phyloP scores from a whole-genome alignment of 2,329 filamentous ascomycete genomes.

The Didymella segeticola region DNA sequence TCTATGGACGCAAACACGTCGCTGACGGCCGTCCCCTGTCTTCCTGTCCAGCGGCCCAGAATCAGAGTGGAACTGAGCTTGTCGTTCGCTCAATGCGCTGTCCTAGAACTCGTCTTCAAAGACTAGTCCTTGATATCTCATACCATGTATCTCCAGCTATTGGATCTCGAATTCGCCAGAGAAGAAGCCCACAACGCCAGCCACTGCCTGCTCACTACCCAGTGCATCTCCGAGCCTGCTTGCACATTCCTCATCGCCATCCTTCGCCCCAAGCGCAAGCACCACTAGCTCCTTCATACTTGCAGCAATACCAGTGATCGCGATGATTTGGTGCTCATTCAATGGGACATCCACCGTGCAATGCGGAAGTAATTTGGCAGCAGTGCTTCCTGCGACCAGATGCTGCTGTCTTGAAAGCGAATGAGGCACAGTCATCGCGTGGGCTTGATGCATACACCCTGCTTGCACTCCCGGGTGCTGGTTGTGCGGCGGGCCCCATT shows the following conservation, averaged over 20 bases:
- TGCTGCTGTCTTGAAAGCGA: not conserved
- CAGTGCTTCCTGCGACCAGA: conserved; percentile 11
- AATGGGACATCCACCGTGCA: conserved; percentile 36
- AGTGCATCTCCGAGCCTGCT: conserved; percentile 30
- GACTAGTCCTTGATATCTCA: no score
- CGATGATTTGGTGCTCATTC: conserved; percentile 34
- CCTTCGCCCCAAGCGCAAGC: conserved; percentile 31
- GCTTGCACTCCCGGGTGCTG: not conserved
- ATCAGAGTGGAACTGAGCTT: not conserved
- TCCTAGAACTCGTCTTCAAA: not conserved
- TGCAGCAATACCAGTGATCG: conserved; percentile 42
- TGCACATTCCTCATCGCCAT: conserved; percentile 20
- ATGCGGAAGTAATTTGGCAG: conserved; percentile 36
- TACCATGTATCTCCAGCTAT: not conserved
- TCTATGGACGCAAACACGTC: no score
- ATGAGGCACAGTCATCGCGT: not conserved
- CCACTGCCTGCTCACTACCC: conserved; percentile 25
- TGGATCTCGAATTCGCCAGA: conserved; percentile 41
- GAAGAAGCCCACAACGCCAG: conserved; percentile 42
- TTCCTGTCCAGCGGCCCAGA: not conserved
- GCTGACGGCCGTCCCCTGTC: no score
- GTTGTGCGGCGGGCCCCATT: not conserved
- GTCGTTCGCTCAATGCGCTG: no score
- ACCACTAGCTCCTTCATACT: conserved; percentile 42
- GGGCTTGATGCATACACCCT: not conserved